These are phyloP conservation scores for Collybia sp. DNA, from an alignment of 768 basidiomycete species.

Conservation along the genomic window DNA sequence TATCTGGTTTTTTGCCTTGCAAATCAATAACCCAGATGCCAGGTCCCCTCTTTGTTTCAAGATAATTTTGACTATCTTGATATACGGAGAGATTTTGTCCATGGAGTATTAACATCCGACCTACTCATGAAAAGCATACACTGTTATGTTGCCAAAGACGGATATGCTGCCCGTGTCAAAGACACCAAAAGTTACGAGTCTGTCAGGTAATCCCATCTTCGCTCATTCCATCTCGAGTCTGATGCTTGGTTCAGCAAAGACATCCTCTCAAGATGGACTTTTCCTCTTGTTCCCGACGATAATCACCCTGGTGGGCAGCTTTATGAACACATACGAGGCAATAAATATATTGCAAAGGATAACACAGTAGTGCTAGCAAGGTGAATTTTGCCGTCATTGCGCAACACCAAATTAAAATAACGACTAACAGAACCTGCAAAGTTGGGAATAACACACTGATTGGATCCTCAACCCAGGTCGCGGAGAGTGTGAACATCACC, in stretches of 20 bases:
- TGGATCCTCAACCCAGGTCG: conserved; percentile 69
- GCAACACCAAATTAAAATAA: not conserved
- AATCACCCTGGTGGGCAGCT: conserved; percentile 78
- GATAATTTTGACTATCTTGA: conserved; percentile 98
- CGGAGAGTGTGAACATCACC: conserved; percentile 59
- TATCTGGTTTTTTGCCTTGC: conserved; percentile 11
- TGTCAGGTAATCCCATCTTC: conserved; percentile 53
- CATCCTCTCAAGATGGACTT: conserved; percentile 90
- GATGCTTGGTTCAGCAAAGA: conserved; percentile 62
- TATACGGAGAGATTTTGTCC: conserved; percentile 88
- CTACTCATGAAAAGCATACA: conserved; percentile 92
- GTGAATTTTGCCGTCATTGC: conserved; percentile 33
- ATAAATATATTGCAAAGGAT: conserved; percentile 83
- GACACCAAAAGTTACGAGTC: conserved; percentile 92
- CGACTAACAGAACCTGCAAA: conserved; percentile 63
- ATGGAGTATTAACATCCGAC: conserved; percentile 92
- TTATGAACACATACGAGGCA: conserved; percentile 86
- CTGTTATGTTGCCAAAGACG: conserved; percentile 82
- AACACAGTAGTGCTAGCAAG: conserved; percentile 78
- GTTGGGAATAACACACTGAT: conserved; percentile 81
- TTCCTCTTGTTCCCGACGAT: conserved; percentile 93
- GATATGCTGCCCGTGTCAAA: conserved; percentile 90
- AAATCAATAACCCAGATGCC: not conserved
- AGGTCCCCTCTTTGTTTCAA: conserved; percentile 95
- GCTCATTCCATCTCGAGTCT: conserved; percentile 1